phyloP scores from a whole-genome alignment of 2,329 filamentous ascomycete species.

The Graphiopsis chlorocephala region DNA sequence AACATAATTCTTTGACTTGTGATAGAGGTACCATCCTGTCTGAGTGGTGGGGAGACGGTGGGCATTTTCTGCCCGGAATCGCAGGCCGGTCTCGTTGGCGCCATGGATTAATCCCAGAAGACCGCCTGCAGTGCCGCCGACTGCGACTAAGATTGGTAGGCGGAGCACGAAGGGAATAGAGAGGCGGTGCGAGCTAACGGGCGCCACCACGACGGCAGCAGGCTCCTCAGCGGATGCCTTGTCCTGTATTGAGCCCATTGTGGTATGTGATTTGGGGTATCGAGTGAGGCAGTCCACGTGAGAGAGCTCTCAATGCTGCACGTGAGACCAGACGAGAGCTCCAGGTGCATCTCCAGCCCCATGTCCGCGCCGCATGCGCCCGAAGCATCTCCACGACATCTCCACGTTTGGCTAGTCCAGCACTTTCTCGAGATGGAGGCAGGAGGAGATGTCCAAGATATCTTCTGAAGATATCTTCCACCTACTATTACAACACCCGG shows the following conservation, averaged over 20 bases:
- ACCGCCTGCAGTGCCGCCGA: constrained; percentile 29
- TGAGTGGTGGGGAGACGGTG: constrained; percentile 83
- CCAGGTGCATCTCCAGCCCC: too few species aligned
- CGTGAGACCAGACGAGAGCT: background rate
- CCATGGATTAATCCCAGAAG: constrained; percentile 35
- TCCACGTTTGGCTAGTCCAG: background rate
- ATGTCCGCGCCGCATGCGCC: background rate
- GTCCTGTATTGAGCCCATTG: background rate
- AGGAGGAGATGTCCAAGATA: background rate
- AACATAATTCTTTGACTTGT: constrained; percentile 96
- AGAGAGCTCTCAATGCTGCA: background rate
- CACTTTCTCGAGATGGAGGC: background rate
- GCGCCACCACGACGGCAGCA: background rate
- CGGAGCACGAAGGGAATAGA: constrained; percentile 33
- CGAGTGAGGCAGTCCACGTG: background rate
- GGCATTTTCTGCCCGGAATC: constrained; percentile 93
- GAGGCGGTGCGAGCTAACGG: constrained; percentile 28
- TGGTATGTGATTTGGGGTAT: background rate
- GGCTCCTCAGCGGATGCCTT: background rate
- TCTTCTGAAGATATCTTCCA: background rate
- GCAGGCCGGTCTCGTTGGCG: constrained; percentile 53
- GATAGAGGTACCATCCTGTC: constrained; percentile 95
- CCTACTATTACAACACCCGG: background rate
- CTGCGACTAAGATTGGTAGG: constrained; percentile 28
- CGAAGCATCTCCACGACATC: background rate